Evolutionary conservation across 176 grass and related monocot species (phyloP).

Genomic region (Bonia amplexicaulis): DNA sequence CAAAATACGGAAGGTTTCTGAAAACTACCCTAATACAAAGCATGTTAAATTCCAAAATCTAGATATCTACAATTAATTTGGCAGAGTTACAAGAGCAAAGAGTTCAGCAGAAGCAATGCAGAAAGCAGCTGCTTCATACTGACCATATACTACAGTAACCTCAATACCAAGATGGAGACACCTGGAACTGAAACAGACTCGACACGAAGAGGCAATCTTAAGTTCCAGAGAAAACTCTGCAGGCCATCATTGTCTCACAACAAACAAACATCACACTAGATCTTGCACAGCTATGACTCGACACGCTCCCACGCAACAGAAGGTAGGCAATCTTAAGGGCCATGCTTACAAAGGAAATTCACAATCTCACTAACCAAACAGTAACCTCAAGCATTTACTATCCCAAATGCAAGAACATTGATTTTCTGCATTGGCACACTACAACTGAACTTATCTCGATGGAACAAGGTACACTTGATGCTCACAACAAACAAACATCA

Average conservation of each 20-base stretch:
- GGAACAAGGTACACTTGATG: background rate
- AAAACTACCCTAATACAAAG: background rate
- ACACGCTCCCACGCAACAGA: constrained; percentile 57
- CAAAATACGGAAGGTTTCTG: background rate
- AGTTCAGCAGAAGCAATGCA: constrained; percentile 19
- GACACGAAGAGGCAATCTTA: no score
- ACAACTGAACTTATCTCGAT: background rate
- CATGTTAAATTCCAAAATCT: constrained; percentile 25
- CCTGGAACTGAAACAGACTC: constrained; percentile 25
- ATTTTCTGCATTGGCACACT: background rate
- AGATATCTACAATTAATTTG: background rate
- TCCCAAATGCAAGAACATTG: background rate
- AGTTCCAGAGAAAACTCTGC: constrained; percentile 47
- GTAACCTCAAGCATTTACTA: background rate
- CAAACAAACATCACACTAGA: no score
- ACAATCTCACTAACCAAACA: background rate
- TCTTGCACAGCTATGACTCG: constrained; percentile 80
- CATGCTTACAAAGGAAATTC: constrained; percentile 22
- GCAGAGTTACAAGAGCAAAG: background rate
- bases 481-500: background rate
- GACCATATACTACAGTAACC: constrained; percentile 1
- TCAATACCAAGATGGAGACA: background rate
- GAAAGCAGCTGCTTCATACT: background rate
- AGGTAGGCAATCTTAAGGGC: constrained; percentile 84
- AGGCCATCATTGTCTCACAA: background rate